phyloP scores from a whole-genome alignment of 305 asterid genomes.

The Striga hermonthica region DNA sequence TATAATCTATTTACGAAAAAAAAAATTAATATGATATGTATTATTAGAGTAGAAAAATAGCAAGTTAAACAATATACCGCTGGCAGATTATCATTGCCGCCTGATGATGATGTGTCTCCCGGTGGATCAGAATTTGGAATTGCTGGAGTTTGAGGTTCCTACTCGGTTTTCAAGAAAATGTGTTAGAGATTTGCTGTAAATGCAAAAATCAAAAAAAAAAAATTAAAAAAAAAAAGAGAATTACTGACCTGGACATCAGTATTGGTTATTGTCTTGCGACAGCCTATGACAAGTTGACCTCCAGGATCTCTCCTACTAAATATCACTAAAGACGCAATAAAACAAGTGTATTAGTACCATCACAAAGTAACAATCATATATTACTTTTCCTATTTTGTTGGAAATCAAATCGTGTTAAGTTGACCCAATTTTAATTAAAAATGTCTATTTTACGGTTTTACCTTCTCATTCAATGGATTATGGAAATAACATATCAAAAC shows the following conservation, averaged over 20 bases:
- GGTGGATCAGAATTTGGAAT: conserved; percentile 48
- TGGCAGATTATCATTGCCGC: conserved; percentile 47
- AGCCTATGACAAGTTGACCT: conserved; percentile 85
- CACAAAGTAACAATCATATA: not conserved
- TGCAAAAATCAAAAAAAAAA: conserved; percentile 17
- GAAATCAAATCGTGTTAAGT: not conserved
- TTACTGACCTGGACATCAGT: conserved; percentile 58
- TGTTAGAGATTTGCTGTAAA: conserved; percentile 6
- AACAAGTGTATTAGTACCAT: conserved; percentile 23
- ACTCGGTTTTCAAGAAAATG: conserved; percentile 28
- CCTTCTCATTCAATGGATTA: too few relatives aligned
- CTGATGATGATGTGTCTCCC: conserved; percentile 56
- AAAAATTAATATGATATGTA: not conserved
- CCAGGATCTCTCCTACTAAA: conserved; percentile 90
- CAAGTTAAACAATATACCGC: conserved; percentile 45
- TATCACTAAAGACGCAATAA: conserved; percentile 46
- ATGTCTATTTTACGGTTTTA: too few relatives aligned
- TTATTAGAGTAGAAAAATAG: conserved; percentile 6
- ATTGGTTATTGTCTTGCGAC: conserved; percentile 71
- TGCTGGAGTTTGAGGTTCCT: conserved; percentile 57
- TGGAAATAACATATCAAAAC: too few relatives aligned
- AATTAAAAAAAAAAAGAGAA: not conserved
- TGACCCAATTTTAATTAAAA: too few relatives aligned
- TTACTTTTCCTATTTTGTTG: not conserved
- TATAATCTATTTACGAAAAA: conserved; percentile 17